Base-by-base conservation (phyloP, 139 green algal genomes). In the Chloropicon primus region DNA sequence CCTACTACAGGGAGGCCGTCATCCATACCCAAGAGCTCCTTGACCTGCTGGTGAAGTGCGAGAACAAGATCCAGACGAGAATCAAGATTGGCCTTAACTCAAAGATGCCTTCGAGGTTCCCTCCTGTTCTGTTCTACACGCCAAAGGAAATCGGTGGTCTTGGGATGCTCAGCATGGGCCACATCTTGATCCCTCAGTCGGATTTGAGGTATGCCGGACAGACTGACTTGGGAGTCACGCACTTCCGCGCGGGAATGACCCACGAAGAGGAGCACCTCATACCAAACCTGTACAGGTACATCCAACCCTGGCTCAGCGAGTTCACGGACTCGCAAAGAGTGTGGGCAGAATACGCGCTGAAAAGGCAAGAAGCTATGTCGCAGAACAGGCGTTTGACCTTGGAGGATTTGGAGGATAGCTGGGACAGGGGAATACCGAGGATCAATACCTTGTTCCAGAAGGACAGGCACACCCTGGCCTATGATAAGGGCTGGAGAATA, bases 381-480 rank as follows among this genome's bases (percentile, higher is more conserved):
- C 88, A 92, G 83, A 88, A 90, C 74, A 79, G 86, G 23, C 75
- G 87, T 2, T 74, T 90, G 24, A 86, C 84, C 2, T 80, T 89
- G 23, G 84, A 87, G 77, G 84, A 90, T 79, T 86, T 97, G 83
- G 93, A 97, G 86, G 96, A 99, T 85, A 91, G 81, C 26, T 99
- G 96, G 96, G 96, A 99, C 88, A 90, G 96, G 62, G 96, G 96
- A 74, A 97, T 99, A 80, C 96, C 96, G 0, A 88, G 96, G 80
- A 98, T 99, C 91, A 99, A 99, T 89, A 99, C 96, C 26, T 92
- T 99, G 27, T 99, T 99, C 88, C 93, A 98, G 81, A 96, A 96
- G 88, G 96, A 99, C 86, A 85, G 96, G 0, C 94, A 99, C 89
- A 99, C 96, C 28, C 89, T 99, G 77, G 92, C 92, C 0, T 99